Percentiles rank a stretch among this genome's conserved stretches.
phyloP scores from a whole-genome alignment of 1,284 basidiomycete genomes.

The Cutaneotrichosporon sp. region DNA sequence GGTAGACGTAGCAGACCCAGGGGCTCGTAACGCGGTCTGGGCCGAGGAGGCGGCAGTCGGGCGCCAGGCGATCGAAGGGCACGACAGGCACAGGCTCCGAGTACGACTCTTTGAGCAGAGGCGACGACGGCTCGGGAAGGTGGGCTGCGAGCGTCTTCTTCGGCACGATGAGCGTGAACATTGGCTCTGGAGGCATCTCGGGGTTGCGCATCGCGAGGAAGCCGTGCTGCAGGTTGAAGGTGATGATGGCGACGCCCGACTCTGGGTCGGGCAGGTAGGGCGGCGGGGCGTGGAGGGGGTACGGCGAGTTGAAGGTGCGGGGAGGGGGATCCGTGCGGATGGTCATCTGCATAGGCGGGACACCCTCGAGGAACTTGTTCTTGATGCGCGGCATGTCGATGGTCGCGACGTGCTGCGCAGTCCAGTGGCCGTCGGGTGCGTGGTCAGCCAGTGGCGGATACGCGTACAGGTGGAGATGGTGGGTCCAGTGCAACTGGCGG shows the following conservation, averaged over 20 bases:
- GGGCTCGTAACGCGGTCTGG: slow-evolving; percentile 30
- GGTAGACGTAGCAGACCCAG: slow-evolving; percentile 54
- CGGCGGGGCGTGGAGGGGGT: slow-evolving; percentile 34
- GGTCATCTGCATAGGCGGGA: slow-evolving; percentile 38
- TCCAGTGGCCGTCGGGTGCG: not conserved
- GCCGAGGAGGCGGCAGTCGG: slow-evolving; percentile 43
- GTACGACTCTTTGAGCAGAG: slow-evolving; percentile 30
- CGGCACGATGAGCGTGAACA: slow-evolving; percentile 34
- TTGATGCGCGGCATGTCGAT: slow-evolving; percentile 44
- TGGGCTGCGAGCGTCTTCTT: slow-evolving; percentile 42
- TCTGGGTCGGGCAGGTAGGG: slow-evolving; percentile 45
- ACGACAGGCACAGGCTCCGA: slow-evolving; percentile 37
- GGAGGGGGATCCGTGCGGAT: slow-evolving; percentile 53
- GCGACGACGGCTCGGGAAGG: slow-evolving; percentile 43
- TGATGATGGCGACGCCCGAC: slow-evolving; percentile 40
- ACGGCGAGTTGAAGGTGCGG: slow-evolving; percentile 38
- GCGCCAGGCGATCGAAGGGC: slow-evolving; percentile 40
- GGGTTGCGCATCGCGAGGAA: slow-evolving; percentile 18
- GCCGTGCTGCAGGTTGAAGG: slow-evolving; percentile 40
- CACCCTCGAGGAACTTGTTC: slow-evolving; percentile 26
- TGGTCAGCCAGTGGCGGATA: slow-evolving; percentile 34
- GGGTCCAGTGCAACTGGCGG: slow-evolving; percentile 36
- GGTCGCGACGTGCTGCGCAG: slow-evolving; percentile 37
- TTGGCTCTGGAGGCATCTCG: slow-evolving; percentile 29
- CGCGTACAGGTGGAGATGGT: slow-evolving; percentile 46